Evolutionary conservation across 2,329 filamentous ascomycete genomes (phyloP).

Genomic region (Apiospora hydei): DNA sequence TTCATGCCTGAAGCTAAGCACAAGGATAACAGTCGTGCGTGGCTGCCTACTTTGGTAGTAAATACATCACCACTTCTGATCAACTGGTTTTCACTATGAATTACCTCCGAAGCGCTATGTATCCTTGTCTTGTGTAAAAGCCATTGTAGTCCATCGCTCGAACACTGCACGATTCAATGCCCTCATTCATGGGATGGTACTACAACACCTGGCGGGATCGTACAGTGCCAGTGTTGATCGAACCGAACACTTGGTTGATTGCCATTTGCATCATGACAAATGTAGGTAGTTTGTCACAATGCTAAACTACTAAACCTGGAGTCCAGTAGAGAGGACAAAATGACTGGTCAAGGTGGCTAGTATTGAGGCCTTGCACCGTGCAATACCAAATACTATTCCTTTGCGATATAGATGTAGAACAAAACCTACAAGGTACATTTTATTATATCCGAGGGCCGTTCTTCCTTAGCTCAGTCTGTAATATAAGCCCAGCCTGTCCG

Average conservation of each 20-base stretch:
- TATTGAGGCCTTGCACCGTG: not conserved
- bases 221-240: too few species aligned
- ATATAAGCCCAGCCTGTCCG: slow-evolving; percentile 53
- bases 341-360: not conserved
- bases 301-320: not conserved
- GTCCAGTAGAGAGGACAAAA: not conserved
- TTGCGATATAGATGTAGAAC: not conserved
- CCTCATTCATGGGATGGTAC: too few species aligned
- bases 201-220: too few species aligned
- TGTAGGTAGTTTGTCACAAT: too few species aligned
- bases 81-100: not conserved
- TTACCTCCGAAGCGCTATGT: not conserved
- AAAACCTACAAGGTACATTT: not conserved
- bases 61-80: slow-evolving; percentile 12
- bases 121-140: too few species aligned
- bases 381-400: not conserved
- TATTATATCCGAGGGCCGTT: slow-evolving; percentile 26
- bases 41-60: slow-evolving; percentile 11
- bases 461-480: slow-evolving; percentile 53
- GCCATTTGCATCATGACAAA: too few species aligned
- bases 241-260: too few species aligned
- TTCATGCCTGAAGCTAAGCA: slow-evolving; percentile 8
- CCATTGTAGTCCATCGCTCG: too few species aligned
- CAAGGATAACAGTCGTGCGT: not conserved
- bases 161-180: too few species aligned